Evolutionary conservation across 306 rosid species (phyloP).

Genomic region (Gastrolobium villosum): DNA sequence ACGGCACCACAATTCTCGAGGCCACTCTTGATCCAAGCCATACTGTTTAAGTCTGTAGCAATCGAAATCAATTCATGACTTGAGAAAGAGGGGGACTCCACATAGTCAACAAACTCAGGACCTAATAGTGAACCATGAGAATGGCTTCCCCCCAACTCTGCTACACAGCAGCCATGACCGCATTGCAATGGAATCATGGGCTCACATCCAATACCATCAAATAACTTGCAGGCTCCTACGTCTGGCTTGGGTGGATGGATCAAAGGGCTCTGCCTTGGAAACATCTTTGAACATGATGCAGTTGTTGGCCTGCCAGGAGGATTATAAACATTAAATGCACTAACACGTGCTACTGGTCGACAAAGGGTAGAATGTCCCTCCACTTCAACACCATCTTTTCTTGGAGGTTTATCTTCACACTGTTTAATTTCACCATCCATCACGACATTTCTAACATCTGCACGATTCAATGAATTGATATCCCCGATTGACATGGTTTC

Average conservation of each 20-base stretch:
- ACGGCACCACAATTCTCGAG: constrained; percentile 56
- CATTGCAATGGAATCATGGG: constrained; percentile 66
- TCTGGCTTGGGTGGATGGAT: constrained; percentile 52
- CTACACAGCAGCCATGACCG: constrained; percentile 70
- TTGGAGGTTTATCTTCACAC: constrained; percentile 42
- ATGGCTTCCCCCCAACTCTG: constrained; percentile 41
- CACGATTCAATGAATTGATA: constrained; percentile 51
- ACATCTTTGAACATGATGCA: constrained; percentile 49
- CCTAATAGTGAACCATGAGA: constrained; percentile 64
- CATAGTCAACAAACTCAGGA: constrained; percentile 76
- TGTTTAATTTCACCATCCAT: constrained; percentile 46
- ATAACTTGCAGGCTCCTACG: constrained; percentile 53
- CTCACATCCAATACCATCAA: constrained; percentile 59
- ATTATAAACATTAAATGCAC: constrained; percentile 74
- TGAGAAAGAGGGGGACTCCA: constrained; percentile 64
- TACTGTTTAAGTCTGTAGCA: constrained; percentile 74
- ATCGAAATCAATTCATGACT: constrained; percentile 70
- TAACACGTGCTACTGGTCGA: constrained; percentile 65
- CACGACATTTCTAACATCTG: constrained; percentile 50
- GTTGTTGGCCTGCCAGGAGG: constrained; percentile 45
- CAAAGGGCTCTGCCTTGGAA: constrained; percentile 61
- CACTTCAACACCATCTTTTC: constrained; percentile 44
- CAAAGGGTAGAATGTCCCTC: constrained; percentile 52
- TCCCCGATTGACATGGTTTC: constrained; percentile 64
- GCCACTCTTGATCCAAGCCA: constrained; percentile 85